Evolutionary conservation across 768 basidiomycete genomes (phyloP).

Genomic region (Rhizopogon rudus): DNA sequence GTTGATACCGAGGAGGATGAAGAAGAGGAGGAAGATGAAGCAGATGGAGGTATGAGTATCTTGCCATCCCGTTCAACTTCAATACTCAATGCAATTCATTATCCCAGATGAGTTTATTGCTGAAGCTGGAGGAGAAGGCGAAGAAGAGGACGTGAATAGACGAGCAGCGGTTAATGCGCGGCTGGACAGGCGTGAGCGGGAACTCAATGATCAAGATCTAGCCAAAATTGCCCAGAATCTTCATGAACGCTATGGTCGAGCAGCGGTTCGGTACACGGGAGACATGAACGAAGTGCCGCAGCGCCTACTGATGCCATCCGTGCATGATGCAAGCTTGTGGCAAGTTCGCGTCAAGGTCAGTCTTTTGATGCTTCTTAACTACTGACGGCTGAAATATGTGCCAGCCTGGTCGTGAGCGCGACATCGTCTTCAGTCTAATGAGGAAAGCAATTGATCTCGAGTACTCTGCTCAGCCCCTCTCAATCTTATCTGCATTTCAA

Average conservation of each 20-base stretch:
- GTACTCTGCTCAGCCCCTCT: slow-evolving; percentile 69
- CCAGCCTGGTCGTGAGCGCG: slow-evolving; percentile 87
- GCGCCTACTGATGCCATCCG: slow-evolving; percentile 90
- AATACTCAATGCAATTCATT: slow-evolving; percentile 2
- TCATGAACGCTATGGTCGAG: slow-evolving; percentile 69
- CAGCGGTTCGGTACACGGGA: slow-evolving; percentile 74
- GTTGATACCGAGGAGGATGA: slow-evolving; percentile 98
- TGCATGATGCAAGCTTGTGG: slow-evolving; percentile 94
- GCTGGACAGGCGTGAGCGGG: slow-evolving; percentile 65
- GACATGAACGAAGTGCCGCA: slow-evolving; percentile 95
- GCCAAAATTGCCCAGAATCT: slow-evolving; percentile 82
- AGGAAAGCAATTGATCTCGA: slow-evolving; percentile 87
- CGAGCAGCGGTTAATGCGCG: slow-evolving; percentile 60
- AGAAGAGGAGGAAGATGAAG: slow-evolving; percentile 81
- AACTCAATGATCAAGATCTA: slow-evolving; percentile 72
- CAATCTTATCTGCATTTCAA: slow-evolving; percentile 92
- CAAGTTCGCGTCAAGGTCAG: slow-evolving; percentile 88
- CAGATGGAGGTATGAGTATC: slow-evolving; percentile 41
- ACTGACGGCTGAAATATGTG: neutral
- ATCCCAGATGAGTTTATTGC: slow-evolving; percentile 67
- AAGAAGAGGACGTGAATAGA: slow-evolving; percentile 50
- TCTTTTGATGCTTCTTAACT: neutral
- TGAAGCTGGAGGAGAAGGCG: slow-evolving; percentile 53
- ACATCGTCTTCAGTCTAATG: slow-evolving; percentile 92
- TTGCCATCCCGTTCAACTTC: neutral